phyloP scores from a whole-genome alignment of 177 flowering plant genomes.

The Vitis hybrid region DNA sequence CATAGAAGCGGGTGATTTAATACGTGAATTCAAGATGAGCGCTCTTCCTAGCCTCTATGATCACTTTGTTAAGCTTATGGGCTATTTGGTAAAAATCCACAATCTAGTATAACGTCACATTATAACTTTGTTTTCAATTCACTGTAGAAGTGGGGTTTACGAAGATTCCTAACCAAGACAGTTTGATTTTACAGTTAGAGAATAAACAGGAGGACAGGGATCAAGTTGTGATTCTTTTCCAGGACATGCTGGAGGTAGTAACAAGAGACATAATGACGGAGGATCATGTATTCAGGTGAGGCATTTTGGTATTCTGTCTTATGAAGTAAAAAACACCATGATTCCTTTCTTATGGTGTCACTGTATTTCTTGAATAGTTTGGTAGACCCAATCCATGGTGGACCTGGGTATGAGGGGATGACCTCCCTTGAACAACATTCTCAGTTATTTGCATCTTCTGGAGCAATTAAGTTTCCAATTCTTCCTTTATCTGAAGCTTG shows the following conservation, averaged over 20 bases:
- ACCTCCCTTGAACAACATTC: conserved; percentile 57
- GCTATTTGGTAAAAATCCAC: conserved; percentile 55
- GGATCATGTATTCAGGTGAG: conserved; percentile 62
- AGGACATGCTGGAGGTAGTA: conserved; percentile 95
- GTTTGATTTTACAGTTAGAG: conserved; percentile 43
- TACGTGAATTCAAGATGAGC: conserved; percentile 70
- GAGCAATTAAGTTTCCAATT: conserved; percentile 80
- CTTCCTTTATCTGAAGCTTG: conserved; percentile 72
- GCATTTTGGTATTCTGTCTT: conserved; percentile 4
- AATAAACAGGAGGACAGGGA: conserved; percentile 71
- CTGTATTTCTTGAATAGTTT: conserved; percentile 36
- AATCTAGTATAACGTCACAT: not conserved
- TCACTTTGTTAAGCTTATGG: conserved; percentile 73
- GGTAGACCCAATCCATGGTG: conserved; percentile 79
- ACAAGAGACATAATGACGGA: conserved; percentile 89
- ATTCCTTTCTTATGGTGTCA: not conserved
- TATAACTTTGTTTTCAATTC: not conserved
- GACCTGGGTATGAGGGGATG: conserved; percentile 59
- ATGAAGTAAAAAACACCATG: not conserved
- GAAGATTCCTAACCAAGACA: not conserved
- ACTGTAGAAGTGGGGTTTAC: not conserved
- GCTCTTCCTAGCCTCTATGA: conserved; percentile 82
- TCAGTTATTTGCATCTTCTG: conserved; percentile 82
- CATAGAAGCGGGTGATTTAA: conserved; percentile 46
- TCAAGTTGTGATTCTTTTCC: conserved; percentile 85